phyloP scores from a whole-genome alignment of 805 yeast genomes.

The Zygosaccharomyces lentus region DNA sequence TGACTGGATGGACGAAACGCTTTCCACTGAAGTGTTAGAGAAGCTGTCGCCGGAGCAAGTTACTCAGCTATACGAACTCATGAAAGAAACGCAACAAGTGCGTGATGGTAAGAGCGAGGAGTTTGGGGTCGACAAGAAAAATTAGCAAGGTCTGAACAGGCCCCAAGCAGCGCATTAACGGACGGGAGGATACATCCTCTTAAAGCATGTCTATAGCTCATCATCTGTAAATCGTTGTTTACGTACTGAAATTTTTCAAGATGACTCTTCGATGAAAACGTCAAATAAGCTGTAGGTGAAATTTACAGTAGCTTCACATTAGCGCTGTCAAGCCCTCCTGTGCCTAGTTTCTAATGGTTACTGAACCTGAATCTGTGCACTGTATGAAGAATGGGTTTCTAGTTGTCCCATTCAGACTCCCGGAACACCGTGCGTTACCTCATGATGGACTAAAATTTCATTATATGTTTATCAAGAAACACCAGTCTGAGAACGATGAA shows the following conservation, averaged over 20 bases:
- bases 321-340: background rate
- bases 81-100: slow-evolving; percentile 59
- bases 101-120: slow-evolving; percentile 6
- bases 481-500: slow-evolving; percentile 42
- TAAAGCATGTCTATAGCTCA: background rate
- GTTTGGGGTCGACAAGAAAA: background rate
- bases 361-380: slow-evolving; percentile 10
- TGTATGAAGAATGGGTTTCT: slow-evolving; percentile 36
- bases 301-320: no score
- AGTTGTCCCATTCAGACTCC: slow-evolving; percentile 33
- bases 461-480: slow-evolving; percentile 64
- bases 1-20: slow-evolving; percentile 57
- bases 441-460: slow-evolving; percentile 37
- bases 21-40: slow-evolving; percentile 62
- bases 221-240: background rate
- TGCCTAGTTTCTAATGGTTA: slow-evolving; percentile 1
- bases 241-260: slow-evolving; percentile 7
- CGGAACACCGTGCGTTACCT: slow-evolving; percentile 17
- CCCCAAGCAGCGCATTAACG: background rate
- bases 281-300: background rate
- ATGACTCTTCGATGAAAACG: background rate
- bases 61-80: slow-evolving; percentile 72
- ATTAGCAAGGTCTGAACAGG: background rate
- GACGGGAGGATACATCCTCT: background rate
- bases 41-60: slow-evolving; percentile 90